These are phyloP conservation scores for Plasmopara halstedii DNA, from an alignment of 352 stramenopile genomes.

Conservation along the genomic window DNA sequence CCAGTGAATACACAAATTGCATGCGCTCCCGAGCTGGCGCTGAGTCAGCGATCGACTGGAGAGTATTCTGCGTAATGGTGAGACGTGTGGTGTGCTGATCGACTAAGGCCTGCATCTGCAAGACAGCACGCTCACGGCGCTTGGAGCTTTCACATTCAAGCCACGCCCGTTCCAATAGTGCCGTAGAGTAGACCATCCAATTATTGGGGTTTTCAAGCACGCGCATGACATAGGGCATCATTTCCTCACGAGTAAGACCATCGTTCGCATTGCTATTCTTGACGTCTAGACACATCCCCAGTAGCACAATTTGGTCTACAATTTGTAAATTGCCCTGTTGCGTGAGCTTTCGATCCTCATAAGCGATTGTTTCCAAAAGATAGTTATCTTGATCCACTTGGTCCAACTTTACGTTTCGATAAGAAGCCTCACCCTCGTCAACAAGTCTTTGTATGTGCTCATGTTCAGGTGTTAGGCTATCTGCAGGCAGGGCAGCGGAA, in stretches of 20 bases:
- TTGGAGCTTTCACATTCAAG: conserved; percentile 92
- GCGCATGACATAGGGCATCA: conserved; percentile 91
- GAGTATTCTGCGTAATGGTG: conserved; percentile 84
- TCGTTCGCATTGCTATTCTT: conserved; percentile 95
- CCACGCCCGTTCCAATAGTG: conserved; percentile 88
- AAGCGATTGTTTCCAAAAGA: conserved; percentile 89
- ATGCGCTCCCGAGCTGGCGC: conserved; percentile 87
- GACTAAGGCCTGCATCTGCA: conserved; percentile 95
- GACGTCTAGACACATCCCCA: conserved; percentile 94
- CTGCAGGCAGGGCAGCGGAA: conserved; percentile 4
- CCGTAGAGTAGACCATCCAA: conserved; percentile 96
- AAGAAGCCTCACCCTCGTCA: conserved; percentile 54
- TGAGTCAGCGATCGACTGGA: conserved; percentile 84
- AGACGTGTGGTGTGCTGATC: conserved; percentile 93
- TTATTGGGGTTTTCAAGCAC: conserved; percentile 92
- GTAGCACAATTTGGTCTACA: conserved; percentile 84
- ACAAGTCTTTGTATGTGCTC: conserved; percentile 52
- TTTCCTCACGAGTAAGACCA: conserved; percentile 92
- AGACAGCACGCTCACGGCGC: conserved; percentile 88
- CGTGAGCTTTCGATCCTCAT: conserved; percentile 60
- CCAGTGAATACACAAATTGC: conserved; percentile 87
- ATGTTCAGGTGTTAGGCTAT: conserved; percentile 43
- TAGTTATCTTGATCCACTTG: conserved; percentile 87
- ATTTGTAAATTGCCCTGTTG: conserved; percentile 70
- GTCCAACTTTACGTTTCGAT: conserved; percentile 79